Evolutionary conservation across 352 stramenopile species (phyloP), one percentile per base, ranked within the genome.

Genomic region (Thalassiosira livingstoniorum): DNA sequence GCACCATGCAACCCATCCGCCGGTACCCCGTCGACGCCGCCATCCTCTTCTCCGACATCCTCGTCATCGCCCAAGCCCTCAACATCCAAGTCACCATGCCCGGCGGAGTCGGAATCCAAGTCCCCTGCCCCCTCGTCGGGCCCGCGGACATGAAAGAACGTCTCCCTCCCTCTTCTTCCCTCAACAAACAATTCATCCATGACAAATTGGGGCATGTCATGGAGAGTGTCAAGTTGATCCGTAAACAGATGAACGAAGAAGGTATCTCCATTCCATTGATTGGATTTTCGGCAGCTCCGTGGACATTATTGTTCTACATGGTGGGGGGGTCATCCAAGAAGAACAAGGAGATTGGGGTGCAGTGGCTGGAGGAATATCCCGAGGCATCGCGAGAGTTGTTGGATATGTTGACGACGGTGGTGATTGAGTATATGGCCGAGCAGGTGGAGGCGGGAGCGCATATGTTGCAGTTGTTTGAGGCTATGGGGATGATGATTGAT

Each of bases 31-130:
- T 98, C 69, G 97, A 99, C 82, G 97, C 97, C 1, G 97, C 98
- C 31, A 99, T 99, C 87, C 96, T 99, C 72, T 99, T 99, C 90
- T 98, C 94, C 58, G 97, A 99, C 82, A 99, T 99, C 87, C 88
- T 99, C 25, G 97, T 99, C n/a, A 96, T 99, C 65, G 96, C 97
- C 3, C 95, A 99, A 91, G 97, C 97, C 35, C 96, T 99, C 87
- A 96, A 96, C 21, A 98, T 99, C 88, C 87, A 98, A 67, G 97
- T 99, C 11, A 96, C 95, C 51, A 99, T 99, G 97, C 94, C 97
- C 2, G 89, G 96, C 4, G 97, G 97, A 39, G 93, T 98, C 13
- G 97, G 97, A 2, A 96, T 98, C 93, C 27, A 94, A 27, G 88
- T 97, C 18, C 92, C 92, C 2, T 66, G 91, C 58, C 92, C 93